phyloP scores from a whole-genome alignment of 2,329 filamentous ascomycete species.

The Rhinocladiella similis region DNA sequence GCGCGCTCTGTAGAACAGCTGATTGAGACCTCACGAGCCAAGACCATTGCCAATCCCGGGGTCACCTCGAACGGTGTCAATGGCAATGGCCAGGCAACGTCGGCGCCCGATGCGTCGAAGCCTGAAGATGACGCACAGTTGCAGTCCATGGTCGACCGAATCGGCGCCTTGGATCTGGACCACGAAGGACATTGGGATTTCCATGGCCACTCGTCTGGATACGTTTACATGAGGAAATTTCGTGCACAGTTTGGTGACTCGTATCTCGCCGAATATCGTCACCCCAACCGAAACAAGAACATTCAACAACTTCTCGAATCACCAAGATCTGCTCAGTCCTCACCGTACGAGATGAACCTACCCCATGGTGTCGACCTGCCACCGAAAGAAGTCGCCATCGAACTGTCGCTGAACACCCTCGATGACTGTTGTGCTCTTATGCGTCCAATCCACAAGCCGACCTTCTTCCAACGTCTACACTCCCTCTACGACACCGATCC shows the following conservation, averaged over 20 bases:
- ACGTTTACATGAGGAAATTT: slow-evolving; percentile 84
- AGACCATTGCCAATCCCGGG: slow-evolving; percentile 33
- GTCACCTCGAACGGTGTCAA: neutral
- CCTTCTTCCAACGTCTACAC: slow-evolving; percentile 76
- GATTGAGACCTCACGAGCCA: slow-evolving; percentile 42
- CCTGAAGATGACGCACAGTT: slow-evolving; percentile 68
- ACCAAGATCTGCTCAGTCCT: slow-evolving; percentile 61
- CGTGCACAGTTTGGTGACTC: slow-evolving; percentile 82
- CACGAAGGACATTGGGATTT: slow-evolving; percentile 94
- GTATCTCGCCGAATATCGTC: slow-evolving; percentile 56
- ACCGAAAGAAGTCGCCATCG: slow-evolving; percentile 56
- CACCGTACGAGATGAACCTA: slow-evolving; percentile 59
- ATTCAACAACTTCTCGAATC: slow-evolving; percentile 67
- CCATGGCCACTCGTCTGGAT: slow-evolving; percentile 86
- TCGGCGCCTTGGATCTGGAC: slow-evolving; percentile 86
- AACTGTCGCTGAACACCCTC: slow-evolving; percentile 60
- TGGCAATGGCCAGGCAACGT: slow-evolving; percentile 19
- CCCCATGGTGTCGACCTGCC: slow-evolving; percentile 66
- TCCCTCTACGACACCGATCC: slow-evolving; percentile 70
- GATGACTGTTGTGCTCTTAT: slow-evolving; percentile 64
- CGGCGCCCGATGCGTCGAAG: slow-evolving; percentile 32
- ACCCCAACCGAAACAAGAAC: slow-evolving; percentile 52
- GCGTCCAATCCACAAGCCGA: slow-evolving; percentile 77
- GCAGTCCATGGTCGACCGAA: slow-evolving; percentile 91
- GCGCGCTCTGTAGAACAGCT: slow-evolving; percentile 70